Evolutionary conservation across 306 rosid genomes (phyloP).

Genomic region (Boehmeria nivea): DNA sequence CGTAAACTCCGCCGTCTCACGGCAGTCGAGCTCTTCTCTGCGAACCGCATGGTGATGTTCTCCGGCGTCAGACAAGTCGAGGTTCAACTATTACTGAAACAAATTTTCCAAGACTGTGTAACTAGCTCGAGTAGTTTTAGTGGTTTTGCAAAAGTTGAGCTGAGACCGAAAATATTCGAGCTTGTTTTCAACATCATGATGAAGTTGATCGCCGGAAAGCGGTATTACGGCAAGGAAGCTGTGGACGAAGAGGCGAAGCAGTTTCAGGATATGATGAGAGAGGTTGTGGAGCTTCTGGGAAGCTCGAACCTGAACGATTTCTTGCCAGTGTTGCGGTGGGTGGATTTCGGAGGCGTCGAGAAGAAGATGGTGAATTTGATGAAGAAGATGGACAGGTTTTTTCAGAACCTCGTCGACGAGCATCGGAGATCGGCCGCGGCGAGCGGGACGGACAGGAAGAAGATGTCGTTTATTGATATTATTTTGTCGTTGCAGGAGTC

Average conservation of each 20-base stretch:
- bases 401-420: constrained; percentile 26
- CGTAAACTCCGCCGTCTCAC: constrained; percentile 19
- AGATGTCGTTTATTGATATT: constrained; percentile 21
- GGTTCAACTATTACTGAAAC: constrained; percentile 12
- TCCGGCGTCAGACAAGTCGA: constrained; percentile 1
- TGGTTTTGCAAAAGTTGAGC: constrained; percentile 7
- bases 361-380: constrained; percentile 23
- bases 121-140: too few species aligned
- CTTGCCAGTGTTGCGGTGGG: constrained; percentile 13
- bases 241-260: not conserved
- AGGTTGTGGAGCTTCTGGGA: not conserved
- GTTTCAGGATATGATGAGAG: constrained; percentile 10
- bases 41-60: constrained; percentile 6
- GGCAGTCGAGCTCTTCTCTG: constrained; percentile 19
- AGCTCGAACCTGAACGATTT: constrained; percentile 14
- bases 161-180: constrained; percentile 12
- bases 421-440: not conserved
- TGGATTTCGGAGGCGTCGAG: constrained; percentile 23
- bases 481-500: constrained; percentile 25
- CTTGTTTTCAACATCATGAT: constrained; percentile 15
- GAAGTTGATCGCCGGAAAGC: constrained; percentile 23
- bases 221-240: constrained; percentile 14
- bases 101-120: not conserved
- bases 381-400: constrained; percentile 20
- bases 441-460: not conserved